Percentiles rank a stretch among this genome's conserved stretches.
Evolutionary conservation across 2,329 filamentous ascomycete genomes (phyloP).

Genomic region (Xylaria arbuscula): DNA sequence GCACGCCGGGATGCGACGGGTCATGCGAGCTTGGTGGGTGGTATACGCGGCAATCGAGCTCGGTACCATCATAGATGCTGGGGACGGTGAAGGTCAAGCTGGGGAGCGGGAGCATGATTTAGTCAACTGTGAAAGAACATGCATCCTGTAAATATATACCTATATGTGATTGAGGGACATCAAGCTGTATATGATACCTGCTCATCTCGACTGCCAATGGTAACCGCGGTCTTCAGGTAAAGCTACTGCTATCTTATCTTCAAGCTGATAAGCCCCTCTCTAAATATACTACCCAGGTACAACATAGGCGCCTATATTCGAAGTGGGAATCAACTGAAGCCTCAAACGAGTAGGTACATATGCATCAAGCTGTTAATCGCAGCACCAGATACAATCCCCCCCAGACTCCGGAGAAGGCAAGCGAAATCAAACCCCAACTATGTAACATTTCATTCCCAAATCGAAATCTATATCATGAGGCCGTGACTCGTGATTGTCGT

Average conservation of each 20-base stretch:
- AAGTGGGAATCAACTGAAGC: neutral
- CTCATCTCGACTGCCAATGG: no score
- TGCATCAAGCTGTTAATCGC: neutral
- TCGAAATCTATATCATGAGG: slow-evolving; percentile 32
- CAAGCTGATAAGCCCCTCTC: neutral
- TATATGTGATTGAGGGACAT: neutral
- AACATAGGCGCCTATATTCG: no score
- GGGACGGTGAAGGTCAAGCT: slow-evolving; percentile 80
- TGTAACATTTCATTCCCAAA: slow-evolving; percentile 28
- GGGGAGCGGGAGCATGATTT: slow-evolving; percentile 65
- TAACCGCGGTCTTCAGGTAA: no score
- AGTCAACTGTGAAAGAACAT: slow-evolving; percentile 3
- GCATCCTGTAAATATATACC: slow-evolving; percentile 35
- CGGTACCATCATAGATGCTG: slow-evolving; percentile 80
- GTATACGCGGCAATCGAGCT: slow-evolving; percentile 85
- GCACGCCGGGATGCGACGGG: slow-evolving; percentile 44
- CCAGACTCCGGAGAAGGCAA: slow-evolving; percentile 21
- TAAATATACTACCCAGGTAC: neutral
- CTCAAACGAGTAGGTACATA: neutral
- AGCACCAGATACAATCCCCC: slow-evolving; percentile 8
- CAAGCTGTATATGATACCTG: neutral
- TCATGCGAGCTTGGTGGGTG: slow-evolving; percentile 66
- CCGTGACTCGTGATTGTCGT: slow-evolving; percentile 31
- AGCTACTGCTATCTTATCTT: neutral
- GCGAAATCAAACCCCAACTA: slow-evolving; percentile 14